Evolutionary conservation across 2,329 filamentous ascomycete species (phyloP).

Genomic region (Trichoderma guizhouense): DNA sequence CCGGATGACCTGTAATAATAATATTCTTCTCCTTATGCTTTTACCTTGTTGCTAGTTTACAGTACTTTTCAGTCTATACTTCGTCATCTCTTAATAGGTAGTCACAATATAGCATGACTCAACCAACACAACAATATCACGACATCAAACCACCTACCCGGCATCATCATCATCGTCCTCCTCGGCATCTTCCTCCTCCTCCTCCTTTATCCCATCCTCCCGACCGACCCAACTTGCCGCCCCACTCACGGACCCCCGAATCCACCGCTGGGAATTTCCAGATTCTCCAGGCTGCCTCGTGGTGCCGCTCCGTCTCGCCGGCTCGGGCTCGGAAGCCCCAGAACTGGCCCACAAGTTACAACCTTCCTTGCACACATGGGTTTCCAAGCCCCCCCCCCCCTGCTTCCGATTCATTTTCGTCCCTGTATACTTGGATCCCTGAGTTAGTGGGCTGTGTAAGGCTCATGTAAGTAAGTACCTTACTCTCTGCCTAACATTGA

Average conservation of each 20-base stretch:
- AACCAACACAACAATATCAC: not conserved
- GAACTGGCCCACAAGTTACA: not conserved
- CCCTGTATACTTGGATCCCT: not conserved
- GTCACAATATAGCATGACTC: not conserved
- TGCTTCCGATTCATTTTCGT: constrained; percentile 30
- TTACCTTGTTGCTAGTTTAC: not conserved
- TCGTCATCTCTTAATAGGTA: not conserved
- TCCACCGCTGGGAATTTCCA: not conserved
- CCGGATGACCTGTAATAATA: not conserved
- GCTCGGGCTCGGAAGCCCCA: constrained; percentile 17
- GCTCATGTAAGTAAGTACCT: not conserved
- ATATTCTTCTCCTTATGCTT: not conserved
- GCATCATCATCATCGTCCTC: not conserved
- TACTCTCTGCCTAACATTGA: not conserved
- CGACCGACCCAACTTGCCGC: constrained; percentile 1
- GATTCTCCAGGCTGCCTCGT: not conserved
- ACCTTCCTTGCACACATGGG: not conserved
- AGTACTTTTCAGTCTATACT: not conserved
- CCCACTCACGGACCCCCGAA: constrained; percentile 14
- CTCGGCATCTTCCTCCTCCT: not conserved
- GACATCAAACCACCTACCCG: not conserved
- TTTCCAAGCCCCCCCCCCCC: not conserved
- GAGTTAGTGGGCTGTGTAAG: not conserved
- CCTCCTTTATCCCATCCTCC: not conserved
- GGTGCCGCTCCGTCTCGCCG: constrained; percentile 23